Evolutionary conservation across 2,329 filamentous ascomycete species (phyloP).

Genomic region (Calcarisporium arbuscula): DNA sequence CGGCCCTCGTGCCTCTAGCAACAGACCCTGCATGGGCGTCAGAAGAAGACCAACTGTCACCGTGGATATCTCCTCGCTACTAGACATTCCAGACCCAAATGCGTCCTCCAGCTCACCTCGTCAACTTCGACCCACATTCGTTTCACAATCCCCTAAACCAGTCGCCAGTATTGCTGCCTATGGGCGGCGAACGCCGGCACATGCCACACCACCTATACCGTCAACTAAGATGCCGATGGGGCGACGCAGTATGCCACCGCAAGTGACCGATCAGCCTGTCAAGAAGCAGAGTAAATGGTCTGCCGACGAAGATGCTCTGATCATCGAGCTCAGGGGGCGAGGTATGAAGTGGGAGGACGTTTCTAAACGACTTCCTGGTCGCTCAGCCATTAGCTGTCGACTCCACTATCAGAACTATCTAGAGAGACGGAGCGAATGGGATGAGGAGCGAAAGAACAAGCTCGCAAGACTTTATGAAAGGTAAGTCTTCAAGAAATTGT

Average conservation of each 20-base stretch:
- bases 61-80: constrained; percentile 91
- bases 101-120: constrained; percentile 53
- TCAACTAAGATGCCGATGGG: constrained; percentile 23
- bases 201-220: constrained; percentile 22
- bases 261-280: constrained; percentile 61
- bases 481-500: constrained; percentile 43
- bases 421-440: constrained; percentile 88
- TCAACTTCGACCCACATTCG: constrained; percentile 19
- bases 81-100: constrained; percentile 70
- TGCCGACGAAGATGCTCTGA: constrained; percentile 83
- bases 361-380: constrained; percentile 79
- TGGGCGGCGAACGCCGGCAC: constrained; percentile 18
- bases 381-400: constrained; percentile 89
- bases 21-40: constrained; percentile 19
- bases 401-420: constrained; percentile 97
- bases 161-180: constrained; percentile 9
- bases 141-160: too few species aligned
- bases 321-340: constrained; percentile 82
- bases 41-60: constrained; percentile 48
- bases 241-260: constrained; percentile 32
- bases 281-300: constrained; percentile 99
- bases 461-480: constrained; percentile 90
- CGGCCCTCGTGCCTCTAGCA: constrained; percentile 21
- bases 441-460: constrained; percentile 96
- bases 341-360: constrained; percentile 99